These are phyloP conservation scores for Biancaea sappan DNA, from an alignment of 306 rosid species.

Conservation along the genomic window DNA sequence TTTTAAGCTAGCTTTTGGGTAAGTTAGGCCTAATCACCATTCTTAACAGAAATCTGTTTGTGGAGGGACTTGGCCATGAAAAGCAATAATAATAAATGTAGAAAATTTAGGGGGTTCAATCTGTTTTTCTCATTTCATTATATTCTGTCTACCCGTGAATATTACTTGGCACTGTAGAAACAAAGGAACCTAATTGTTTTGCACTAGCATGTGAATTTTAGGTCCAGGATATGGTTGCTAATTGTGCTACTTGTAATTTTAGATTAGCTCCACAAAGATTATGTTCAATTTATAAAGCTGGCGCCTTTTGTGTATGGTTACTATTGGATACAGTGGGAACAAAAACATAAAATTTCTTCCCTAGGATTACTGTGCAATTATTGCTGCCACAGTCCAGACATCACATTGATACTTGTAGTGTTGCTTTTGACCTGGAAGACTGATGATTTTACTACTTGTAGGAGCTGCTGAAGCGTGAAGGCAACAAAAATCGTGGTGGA, in stretches of 20 bases:
- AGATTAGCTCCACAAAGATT: background rate
- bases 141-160: background rate
- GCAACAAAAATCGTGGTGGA: constrained; percentile 66
- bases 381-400: constrained; percentile 9
- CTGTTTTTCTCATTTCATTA: constrained; percentile 6
- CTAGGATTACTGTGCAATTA: background rate
- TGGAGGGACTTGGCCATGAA: background rate
- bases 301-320: background rate
- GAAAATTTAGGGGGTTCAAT: background rate
- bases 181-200: background rate
- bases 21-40: too few relatives aligned
- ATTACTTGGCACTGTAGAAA: constrained; percentile 13
- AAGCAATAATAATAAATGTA: background rate
- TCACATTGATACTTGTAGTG: constrained; percentile 28
- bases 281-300: background rate
- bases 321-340: background rate
- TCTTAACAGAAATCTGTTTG: too few relatives aligned
- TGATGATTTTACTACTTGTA: constrained; percentile 41
- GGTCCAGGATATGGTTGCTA: background rate
- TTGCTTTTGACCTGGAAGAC: constrained; percentile 20
- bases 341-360: background rate
- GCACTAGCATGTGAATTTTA: constrained; percentile 13
- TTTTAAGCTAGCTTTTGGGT: too few relatives aligned
- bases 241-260: constrained; percentile 27
- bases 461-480: constrained; percentile 81